phyloP scores from a whole-genome alignment of 176 grass and related monocot genomes.

The Eragrostis nindensis region DNA sequence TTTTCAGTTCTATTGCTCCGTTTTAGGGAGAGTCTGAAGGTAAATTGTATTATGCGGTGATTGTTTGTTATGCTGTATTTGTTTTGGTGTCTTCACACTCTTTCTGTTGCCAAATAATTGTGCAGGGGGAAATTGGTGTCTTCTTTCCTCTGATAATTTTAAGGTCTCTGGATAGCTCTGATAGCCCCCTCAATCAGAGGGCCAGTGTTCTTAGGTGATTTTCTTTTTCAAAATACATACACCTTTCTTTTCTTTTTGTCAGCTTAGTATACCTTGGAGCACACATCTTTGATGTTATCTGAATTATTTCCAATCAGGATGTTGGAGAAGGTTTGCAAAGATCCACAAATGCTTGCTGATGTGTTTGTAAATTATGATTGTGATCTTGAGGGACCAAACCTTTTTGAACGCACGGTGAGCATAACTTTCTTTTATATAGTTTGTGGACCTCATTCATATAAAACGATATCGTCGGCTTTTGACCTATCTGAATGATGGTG shows the following conservation, averaged over 20 bases:
- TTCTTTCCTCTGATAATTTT: slow-evolving; percentile 99
- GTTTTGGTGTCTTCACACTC: slow-evolving; percentile 14
- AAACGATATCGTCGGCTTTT: slow-evolving; percentile 20
- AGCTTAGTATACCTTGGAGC: neutral
- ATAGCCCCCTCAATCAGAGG: slow-evolving; percentile 75
- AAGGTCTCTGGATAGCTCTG: slow-evolving; percentile 91
- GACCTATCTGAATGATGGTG: slow-evolving; percentile 31
- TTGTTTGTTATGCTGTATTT: slow-evolving; percentile 38
- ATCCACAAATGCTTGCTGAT: slow-evolving; percentile 99
- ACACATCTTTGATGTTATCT: slow-evolving; percentile 38
- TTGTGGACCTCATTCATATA: slow-evolving; percentile 2
- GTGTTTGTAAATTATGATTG: slow-evolving; percentile 99
- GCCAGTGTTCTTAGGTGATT: slow-evolving; percentile 91
- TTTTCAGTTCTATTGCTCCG: slow-evolving; percentile 96
- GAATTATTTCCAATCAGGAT: slow-evolving; percentile 63
- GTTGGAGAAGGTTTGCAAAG: slow-evolving; percentile 99
- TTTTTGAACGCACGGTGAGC: slow-evolving; percentile 88
- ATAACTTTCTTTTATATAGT: slow-evolving; percentile 26
- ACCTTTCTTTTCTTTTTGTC: slow-evolving; percentile 21
- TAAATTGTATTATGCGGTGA: slow-evolving; percentile 39
- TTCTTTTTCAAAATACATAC: slow-evolving; percentile 14
- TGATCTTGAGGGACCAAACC: slow-evolving; percentile 97
- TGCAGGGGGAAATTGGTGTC: slow-evolving; percentile 98
- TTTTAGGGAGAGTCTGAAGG: slow-evolving; percentile 97
- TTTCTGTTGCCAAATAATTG: slow-evolving; percentile 24